Percentiles rank a stretch among this genome's conserved stretches.
Evolutionary conservation across 2,329 filamentous ascomycete species (phyloP).

Genomic region (Colletotrichum musicola): DNA sequence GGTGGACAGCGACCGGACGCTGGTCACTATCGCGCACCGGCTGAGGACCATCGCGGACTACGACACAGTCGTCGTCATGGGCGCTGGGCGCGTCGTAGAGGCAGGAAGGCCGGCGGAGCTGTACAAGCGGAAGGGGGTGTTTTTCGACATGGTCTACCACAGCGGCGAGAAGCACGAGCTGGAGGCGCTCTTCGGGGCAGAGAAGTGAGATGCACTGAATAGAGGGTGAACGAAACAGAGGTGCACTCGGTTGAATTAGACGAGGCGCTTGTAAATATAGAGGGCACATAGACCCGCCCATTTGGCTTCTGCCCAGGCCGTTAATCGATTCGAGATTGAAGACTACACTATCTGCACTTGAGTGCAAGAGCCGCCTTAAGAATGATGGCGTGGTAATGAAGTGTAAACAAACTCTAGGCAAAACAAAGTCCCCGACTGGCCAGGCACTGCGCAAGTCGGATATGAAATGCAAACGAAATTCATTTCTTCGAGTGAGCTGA

Average conservation of each 20-base stretch:
- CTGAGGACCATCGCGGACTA: conserved; percentile 78
- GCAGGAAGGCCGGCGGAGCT: conserved; percentile 62
- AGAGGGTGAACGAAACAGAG: too few relatives aligned
- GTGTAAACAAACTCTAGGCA: too few relatives aligned
- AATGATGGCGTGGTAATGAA: too few relatives aligned
- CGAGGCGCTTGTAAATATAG: background rate
- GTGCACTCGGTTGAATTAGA: background rate
- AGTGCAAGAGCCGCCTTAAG: too few relatives aligned
- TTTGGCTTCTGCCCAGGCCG: background rate
- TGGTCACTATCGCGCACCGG: conserved; percentile 75
- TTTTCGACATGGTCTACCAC: conserved; percentile 68
- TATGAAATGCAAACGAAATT: too few relatives aligned
- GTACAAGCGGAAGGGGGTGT: conserved; percentile 58
- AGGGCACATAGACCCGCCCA: background rate
- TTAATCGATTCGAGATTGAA: background rate
- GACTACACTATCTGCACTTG: background rate
- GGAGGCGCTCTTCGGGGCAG: conserved; percentile 48
- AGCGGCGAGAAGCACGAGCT: conserved; percentile 65
- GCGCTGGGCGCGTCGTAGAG: conserved; percentile 65
- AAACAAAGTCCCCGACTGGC: too few relatives aligned
- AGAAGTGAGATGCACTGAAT: background rate
- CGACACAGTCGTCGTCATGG: conserved; percentile 70
- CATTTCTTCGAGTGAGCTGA: too few relatives aligned
- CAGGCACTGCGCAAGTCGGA: too few relatives aligned
- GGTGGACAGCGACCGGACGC: conserved; percentile 62